A percentile compares a stretch with the other conserved stretches of the same genome.
Evolutionary conservation across 495 filamentous ascomycete species (phyloP).

Genomic region (Filosporella fistucella): DNA sequence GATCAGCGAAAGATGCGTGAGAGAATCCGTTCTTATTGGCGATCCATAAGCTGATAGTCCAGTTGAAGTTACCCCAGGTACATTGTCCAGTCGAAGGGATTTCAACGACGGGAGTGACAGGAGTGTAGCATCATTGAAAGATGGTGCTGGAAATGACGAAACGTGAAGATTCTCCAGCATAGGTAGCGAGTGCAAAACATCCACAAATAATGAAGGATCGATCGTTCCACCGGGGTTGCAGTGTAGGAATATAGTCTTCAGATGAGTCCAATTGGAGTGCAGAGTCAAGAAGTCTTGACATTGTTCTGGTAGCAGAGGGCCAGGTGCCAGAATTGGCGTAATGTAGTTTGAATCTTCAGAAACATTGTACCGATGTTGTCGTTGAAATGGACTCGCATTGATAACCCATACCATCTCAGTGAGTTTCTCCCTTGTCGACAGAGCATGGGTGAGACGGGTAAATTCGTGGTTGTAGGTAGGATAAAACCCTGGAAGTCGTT

Average conservation of each 20-base stretch:
- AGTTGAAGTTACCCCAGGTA: constrained; percentile 70
- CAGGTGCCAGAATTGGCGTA: constrained; percentile 9
- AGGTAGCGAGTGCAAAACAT: constrained; percentile 62
- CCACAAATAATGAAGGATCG: constrained; percentile 63
- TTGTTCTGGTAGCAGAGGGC: constrained; percentile 36
- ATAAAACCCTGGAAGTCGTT: constrained; percentile 67
- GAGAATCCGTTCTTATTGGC: constrained; percentile 45
- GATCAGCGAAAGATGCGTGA: constrained; percentile 59
- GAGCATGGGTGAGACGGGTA: constrained; percentile 69
- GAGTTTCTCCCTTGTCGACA: constrained; percentile 69
- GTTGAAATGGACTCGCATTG: constrained; percentile 36
- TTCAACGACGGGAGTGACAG: constrained; percentile 67
- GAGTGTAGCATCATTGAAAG: constrained; percentile 65
- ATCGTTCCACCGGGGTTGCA: constrained; percentile 58
- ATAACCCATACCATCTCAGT: constrained; percentile 82
- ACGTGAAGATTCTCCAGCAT: constrained; percentile 69
- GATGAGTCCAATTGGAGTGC: constrained; percentile 63
- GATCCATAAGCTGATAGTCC: constrained; percentile 73
- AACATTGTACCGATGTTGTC: constrained; percentile 16
- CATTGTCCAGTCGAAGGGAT: constrained; percentile 64
- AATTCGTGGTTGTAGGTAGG: constrained; percentile 68
- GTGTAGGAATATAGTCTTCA: constrained; percentile 74
- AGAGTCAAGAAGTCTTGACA: constrained; percentile 64
- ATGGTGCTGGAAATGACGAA: constrained; percentile 63
- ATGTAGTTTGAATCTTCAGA: constrained; percentile 7